A percentile compares a stretch with the other conserved stretches of the same genome.
These are phyloP conservation scores for Gleditsia sinensis DNA, from an alignment of 306 rosid species.

Conservation along the genomic window DNA sequence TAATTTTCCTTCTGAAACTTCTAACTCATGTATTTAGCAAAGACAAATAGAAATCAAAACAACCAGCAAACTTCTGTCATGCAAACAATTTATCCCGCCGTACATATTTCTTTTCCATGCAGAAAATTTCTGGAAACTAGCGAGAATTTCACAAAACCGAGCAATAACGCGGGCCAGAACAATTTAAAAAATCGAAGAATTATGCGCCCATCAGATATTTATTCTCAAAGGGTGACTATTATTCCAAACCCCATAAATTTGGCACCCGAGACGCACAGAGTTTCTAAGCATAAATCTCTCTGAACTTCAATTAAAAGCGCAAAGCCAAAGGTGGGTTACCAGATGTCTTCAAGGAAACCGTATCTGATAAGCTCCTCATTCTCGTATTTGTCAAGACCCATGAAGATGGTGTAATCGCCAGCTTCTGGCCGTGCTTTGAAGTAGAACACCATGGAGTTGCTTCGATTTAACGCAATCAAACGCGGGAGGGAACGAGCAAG, in stretches of 20 bases:
- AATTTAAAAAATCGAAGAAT: background rate
- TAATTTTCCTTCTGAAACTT: background rate
- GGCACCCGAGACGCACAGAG: background rate
- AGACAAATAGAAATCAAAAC: background rate
- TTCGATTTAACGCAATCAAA: conserved; percentile 25
- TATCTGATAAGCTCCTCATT: conserved; percentile 99
- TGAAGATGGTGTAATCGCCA: conserved; percentile 95
- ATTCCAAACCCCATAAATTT: background rate
- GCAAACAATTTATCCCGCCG: background rate
- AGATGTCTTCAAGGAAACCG: conserved; percentile 90
- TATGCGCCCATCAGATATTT: background rate
- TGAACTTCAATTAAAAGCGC: background rate
- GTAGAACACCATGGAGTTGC: conserved; percentile 81
- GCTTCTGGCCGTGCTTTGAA: conserved; percentile 96
- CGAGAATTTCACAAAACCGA: conserved; percentile 6
- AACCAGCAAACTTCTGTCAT: background rate
- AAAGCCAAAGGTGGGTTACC: conserved; percentile 46
- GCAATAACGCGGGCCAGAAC: background rate
- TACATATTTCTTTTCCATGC: background rate
- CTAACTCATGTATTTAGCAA: background rate
- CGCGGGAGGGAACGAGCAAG: background rate
- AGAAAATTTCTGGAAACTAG: background rate
- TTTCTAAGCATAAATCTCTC: background rate
- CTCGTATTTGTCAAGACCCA: conserved; percentile 98
- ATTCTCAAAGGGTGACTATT: background rate